These are phyloP conservation scores for Didymella lethalis DNA, from an alignment of 2,329 filamentous ascomycete genomes.

Conservation along the genomic window DNA sequence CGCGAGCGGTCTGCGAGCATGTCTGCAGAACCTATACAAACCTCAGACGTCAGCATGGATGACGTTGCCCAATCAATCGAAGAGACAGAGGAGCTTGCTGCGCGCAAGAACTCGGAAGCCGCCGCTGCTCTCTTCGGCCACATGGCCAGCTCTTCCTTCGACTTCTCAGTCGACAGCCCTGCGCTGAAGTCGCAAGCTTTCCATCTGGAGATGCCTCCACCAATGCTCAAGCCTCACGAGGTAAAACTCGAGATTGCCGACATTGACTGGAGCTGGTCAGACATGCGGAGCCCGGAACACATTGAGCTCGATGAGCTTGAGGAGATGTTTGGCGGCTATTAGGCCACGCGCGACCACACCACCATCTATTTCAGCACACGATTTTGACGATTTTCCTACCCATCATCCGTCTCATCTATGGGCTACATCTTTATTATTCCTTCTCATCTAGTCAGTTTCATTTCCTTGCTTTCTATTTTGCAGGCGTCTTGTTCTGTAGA, in stretches of 20 bases:
- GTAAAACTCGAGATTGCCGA: slow-evolving; percentile 46
- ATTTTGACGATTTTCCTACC: slow-evolving; percentile 44
- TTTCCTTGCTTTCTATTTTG: slow-evolving; percentile 27
- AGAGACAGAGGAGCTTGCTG: slow-evolving; percentile 58
- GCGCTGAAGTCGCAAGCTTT: slow-evolving; percentile 51
- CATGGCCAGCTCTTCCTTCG: slow-evolving; percentile 50
- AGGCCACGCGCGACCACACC: slow-evolving; percentile 37
- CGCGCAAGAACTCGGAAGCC: slow-evolving; percentile 60
- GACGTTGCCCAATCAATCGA: slow-evolving; percentile 50
- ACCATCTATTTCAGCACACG: slow-evolving; percentile 27
- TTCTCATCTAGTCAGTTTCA: slow-evolving; percentile 37
- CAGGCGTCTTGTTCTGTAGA: slow-evolving; percentile 40
- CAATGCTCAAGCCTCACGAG: slow-evolving; percentile 42
- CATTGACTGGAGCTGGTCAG: slow-evolving; percentile 47
- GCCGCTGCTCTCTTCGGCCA: slow-evolving; percentile 60
- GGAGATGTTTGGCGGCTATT: slow-evolving; percentile 80
- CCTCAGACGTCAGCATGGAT: slow-evolving; percentile 47
- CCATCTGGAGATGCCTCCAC: slow-evolving; percentile 45
- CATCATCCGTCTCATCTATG: slow-evolving; percentile 23
- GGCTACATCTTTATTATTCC: slow-evolving; percentile 32
- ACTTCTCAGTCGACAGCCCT: slow-evolving; percentile 55
- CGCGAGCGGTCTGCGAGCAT: slow-evolving; percentile 52
- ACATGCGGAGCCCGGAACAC: slow-evolving; percentile 78
- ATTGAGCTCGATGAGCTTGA: slow-evolving; percentile 95
- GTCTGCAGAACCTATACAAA: slow-evolving; percentile 45